Percentiles rank a stretch among this genome's conserved stretches.
phyloP scores from a whole-genome alignment of 164 flowering plant genomes.

The Pachysandra terminalis region DNA sequence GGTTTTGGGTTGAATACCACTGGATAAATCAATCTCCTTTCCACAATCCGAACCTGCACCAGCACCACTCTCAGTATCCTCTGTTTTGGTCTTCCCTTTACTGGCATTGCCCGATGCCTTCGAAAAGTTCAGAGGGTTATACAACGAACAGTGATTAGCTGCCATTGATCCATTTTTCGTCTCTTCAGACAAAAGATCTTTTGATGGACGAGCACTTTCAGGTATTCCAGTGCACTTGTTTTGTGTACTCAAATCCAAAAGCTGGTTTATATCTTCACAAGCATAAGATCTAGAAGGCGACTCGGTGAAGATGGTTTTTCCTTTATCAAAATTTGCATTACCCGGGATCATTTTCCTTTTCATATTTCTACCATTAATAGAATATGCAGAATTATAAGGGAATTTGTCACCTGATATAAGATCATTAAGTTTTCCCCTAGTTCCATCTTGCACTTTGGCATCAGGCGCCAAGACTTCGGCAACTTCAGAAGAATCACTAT shows the following conservation, averaged over 20 bases:
- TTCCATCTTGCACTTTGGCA: slow-evolving; percentile 12
- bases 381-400: not conserved
- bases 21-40: slow-evolving; percentile 16
- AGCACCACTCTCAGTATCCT: slow-evolving; percentile 7
- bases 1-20: slow-evolving; percentile 17
- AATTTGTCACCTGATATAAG: not conserved
- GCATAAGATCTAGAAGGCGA: slow-evolving; percentile 17
- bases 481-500: slow-evolving; percentile 3
- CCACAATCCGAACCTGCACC: slow-evolving; percentile 16
- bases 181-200: slow-evolving; percentile 14
- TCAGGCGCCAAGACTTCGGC: slow-evolving; percentile 6
- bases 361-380: slow-evolving; percentile 1
- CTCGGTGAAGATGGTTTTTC: slow-evolving; percentile 17
- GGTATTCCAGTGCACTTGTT: slow-evolving; percentile 5
- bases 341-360: slow-evolving; percentile 6
- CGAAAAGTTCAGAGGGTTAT: slow-evolving; percentile 8
- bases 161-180: slow-evolving; percentile 16
- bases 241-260: slow-evolving; percentile 21
- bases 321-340: slow-evolving; percentile 15
- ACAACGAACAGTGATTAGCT: slow-evolving; percentile 8
- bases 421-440: slow-evolving; percentile 8
- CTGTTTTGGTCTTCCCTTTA: slow-evolving; percentile 27
- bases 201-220: slow-evolving; percentile 11
- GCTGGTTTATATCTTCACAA: slow-evolving; percentile 11
- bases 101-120: slow-evolving; percentile 5